phyloP scores from a whole-genome alignment of 176 grass and related monocot genomes.

The Triticum timopheevii region DNA sequence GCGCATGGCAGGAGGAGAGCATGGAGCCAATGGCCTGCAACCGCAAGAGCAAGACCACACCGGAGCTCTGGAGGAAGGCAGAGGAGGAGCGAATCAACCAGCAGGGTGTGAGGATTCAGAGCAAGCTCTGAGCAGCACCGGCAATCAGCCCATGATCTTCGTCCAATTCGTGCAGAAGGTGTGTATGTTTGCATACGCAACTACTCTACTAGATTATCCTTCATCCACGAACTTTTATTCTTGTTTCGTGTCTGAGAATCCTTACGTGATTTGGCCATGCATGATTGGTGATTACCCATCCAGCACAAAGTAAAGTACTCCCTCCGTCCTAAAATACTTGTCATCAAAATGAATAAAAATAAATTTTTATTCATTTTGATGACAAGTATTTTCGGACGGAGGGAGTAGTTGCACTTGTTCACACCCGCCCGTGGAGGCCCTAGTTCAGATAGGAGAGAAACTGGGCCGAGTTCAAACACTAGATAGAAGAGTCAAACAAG shows the following conservation, averaged over 20 bases:
- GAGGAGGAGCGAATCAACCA: conserved; percentile 12
- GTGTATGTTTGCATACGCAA: neutral
- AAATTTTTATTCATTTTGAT: no score
- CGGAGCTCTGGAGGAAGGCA: conserved; percentile 41
- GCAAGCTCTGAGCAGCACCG: neutral
- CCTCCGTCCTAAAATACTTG: no score
- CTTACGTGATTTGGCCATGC: neutral
- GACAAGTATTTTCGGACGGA: no score
- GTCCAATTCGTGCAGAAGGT: conserved; percentile 50
- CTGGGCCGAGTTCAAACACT: neutral
- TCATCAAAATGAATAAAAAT: no score
- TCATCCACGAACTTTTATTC: neutral
- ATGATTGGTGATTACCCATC: neutral
- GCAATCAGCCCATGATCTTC: conserved; percentile 21
- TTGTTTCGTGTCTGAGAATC: neutral
- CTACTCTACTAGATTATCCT: neutral
- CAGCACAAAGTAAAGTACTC: neutral
- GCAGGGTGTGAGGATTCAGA: conserved; percentile 5
- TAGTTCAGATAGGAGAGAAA: no score
- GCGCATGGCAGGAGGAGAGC: conserved; percentile 34
- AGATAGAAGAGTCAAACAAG: conserved; percentile 4
- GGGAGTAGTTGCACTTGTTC: neutral
- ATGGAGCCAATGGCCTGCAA: conserved; percentile 28
- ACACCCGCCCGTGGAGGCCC: no score
- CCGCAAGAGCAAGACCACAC: neutral